Base-by-base conservation (phyloP, 495 filamentous ascomycete genomes). In the Bryoglossum gracile region DNA sequence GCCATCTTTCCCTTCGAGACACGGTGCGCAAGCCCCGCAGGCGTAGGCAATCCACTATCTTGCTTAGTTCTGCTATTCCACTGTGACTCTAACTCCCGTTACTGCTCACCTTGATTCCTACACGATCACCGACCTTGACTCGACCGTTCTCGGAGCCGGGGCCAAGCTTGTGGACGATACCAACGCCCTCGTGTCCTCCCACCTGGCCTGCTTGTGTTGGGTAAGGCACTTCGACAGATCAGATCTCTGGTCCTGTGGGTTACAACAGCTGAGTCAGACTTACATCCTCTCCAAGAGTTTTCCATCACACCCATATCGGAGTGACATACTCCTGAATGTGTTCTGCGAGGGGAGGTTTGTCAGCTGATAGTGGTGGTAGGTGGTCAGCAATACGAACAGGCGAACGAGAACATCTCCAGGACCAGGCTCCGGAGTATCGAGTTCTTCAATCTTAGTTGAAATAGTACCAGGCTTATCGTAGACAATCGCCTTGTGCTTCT, bases 281-380 rank as follows among this genome's bases (percentile, higher is more conserved):
- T 46, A 59, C 56, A 72, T 14, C 48, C 52, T 24, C 50, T 46
- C 57, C 54, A 54, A 8, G 44, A 33, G 55, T 78, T 79, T 34
- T 69, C 72, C 74, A 85, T 84, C 55, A 84, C 63, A 21, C 73
- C 70, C 51, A 72, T 64, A 56, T 89, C 84, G 10, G 78, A 82
- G 60, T 83, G 81, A 61, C 83, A 86, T 26, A 88, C 79, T 40
- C 84, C 83, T 1, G 76, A 80, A 52, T 86, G 82, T 19, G 82
- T 81, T 24, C 78, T 80, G 45, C 65, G 22, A n/a, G n/a, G n/a
- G n/a, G n/a, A n/a, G n/a, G n/a, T n/a, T n/a, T n/a, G 59, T 55
- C 30, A 62, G 51, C 38, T 25, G 11, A n/a, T n/a, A n/a, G n/a
- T n/a, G n/a, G n/a, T n/a, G n/a, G 16, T 19, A 4, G 19, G 41